phyloP scores from a whole-genome alignment of 2,329 filamentous ascomycete genomes.

The Neopestalotiopsis clavispora region DNA sequence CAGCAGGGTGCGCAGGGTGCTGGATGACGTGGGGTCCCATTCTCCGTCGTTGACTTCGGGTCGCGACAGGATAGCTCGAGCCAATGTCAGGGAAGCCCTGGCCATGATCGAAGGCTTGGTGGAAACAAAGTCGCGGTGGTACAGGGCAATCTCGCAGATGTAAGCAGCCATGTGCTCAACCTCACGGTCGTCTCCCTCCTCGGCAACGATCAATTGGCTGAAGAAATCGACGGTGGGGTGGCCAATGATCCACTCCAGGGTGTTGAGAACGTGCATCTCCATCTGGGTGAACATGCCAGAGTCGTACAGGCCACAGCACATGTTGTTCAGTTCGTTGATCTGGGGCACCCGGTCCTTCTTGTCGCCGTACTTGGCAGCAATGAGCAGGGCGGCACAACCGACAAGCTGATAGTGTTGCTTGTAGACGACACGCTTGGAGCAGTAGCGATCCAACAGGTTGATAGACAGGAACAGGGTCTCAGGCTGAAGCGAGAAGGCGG shows the following conservation, averaged over 20 bases:
- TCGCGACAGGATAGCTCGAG: conserved; percentile 83
- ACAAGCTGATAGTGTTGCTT: conserved; percentile 99
- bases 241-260: conserved; percentile 92
- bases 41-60: conserved; percentile 76
- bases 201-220: conserved; percentile 82
- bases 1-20: conserved; percentile 65
- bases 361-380: conserved; percentile 98
- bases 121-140: conserved; percentile 96
- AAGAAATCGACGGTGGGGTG: conserved; percentile 97
- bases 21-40: conserved; percentile 76
- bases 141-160: conserved; percentile 92
- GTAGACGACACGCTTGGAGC: conserved; percentile 96
- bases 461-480: conserved; percentile 96
- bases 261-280: conserved; percentile 99
- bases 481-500: conserved; percentile 89
- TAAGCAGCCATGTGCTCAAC: conserved; percentile 95
- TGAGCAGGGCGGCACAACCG: conserved; percentile 92
- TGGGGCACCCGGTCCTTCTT: conserved; percentile 99
- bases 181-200: conserved; percentile 79
- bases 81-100: conserved; percentile 81
- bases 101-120: conserved; percentile 91
- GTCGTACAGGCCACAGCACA: conserved; percentile 98
- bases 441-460: conserved; percentile 97
- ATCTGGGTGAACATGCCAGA: conserved; percentile 99
- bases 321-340: conserved; percentile 95